Evolutionary conservation across 1,284 basidiomycete genomes (phyloP), one percentile per base, ranked within the genome.

Genomic region (Papiliotrema terrestris): DNA sequence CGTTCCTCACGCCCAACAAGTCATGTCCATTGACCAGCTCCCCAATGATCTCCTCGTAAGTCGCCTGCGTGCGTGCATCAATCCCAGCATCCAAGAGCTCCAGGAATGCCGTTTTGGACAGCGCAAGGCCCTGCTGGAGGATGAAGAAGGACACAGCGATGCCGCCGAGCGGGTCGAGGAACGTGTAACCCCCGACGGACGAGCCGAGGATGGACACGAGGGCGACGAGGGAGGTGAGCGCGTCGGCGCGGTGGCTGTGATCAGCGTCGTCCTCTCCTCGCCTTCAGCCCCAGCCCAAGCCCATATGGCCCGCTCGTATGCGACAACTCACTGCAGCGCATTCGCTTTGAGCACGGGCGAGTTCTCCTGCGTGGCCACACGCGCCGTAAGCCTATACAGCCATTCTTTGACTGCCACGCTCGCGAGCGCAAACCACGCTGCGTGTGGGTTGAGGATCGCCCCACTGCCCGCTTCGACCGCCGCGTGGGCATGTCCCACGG

Each of bases 131-230:
- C 71, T 97, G 92, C 65, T 83, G 83, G 23, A 96, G 80, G 72
- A 98, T 96, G 64, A 98, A 84, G 54, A 89, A 78, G 0, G 91
- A 91, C 11, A 98, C 94, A 52, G 96, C 75, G 19, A 98, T 78
- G 14, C 94, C 95, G 62, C 96, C 96, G 29, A 98, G 82, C 3
- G 95, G 94, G 73, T 98, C 95, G 29, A 98, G 81, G 62, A 82
- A 78, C 26, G 91, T 90, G 60, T 92, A 80, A n/a, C 88, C 82
- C 14, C 92, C 88, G 67, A 88, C 84, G 57, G 85, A 81, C 5
- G 86, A 89, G 9, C 93, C 94, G 29, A 93, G 75, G 67, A 97
- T 97, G 17, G 92, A 92, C 39, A 87, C 82, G 50, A 96, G 82
- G 19, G 92, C 91, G 47, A 97, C 91, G 48, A 87, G 67, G 63